phyloP scores from a whole-genome alignment of 441 rosid species.

The Populus tomentosa region DNA sequence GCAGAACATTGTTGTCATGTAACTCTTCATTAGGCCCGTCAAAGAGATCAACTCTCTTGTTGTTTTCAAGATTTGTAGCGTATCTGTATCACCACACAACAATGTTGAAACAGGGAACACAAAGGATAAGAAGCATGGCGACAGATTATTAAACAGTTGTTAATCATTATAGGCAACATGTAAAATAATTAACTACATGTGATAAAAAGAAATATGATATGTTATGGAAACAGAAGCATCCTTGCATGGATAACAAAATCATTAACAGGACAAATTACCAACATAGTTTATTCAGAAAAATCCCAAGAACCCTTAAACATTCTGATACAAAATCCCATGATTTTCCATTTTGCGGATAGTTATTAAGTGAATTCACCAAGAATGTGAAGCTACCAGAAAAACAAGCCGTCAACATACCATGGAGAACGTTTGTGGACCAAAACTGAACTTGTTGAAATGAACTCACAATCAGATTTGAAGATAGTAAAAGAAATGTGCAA shows the following conservation, averaged over 20 bases:
- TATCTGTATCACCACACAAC: conserved; percentile 41
- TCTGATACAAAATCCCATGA: no score
- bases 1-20: conserved; percentile 71
- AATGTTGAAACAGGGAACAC: conserved; percentile 6
- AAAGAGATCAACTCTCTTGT: conserved; percentile 78
- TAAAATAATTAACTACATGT: not conserved
- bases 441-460: not conserved
- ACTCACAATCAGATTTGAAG: not conserved
- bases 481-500: not conserved
- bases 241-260: no score
- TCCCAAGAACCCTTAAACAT: no score
- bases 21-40: conserved; percentile 70
- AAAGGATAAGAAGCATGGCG: not conserved
- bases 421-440: not conserved
- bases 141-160: not conserved
- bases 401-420: not conserved
- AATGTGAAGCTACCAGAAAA: not conserved
- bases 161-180: not conserved
- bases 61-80: conserved; percentile 72
- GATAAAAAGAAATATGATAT: no score
- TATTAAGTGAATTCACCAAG: no score
- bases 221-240: no score
- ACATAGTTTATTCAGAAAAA: no score
- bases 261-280: no score
- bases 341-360: no score